These are phyloP conservation scores for Beauveria asiatica DNA, from an alignment of 2,329 filamentous ascomycete genomes.

Conservation along the genomic window DNA sequence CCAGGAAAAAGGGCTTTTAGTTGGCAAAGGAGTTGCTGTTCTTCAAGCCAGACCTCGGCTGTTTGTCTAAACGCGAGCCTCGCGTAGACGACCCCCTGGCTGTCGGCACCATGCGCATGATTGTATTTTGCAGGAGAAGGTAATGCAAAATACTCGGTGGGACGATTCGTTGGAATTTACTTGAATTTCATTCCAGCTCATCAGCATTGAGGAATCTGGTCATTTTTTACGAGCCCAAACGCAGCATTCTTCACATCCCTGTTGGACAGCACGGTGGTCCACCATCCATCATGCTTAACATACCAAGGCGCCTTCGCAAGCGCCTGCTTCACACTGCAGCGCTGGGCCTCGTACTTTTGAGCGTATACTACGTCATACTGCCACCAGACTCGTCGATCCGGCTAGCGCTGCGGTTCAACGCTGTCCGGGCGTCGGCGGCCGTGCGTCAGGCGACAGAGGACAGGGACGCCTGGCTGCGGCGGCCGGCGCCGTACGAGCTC, in stretches of 20 bases:
- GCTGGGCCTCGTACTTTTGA: constrained; percentile 18
- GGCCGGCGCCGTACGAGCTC: constrained; percentile 32
- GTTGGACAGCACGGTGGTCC: neutral
- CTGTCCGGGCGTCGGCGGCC: constrained; percentile 22
- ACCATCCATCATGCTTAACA: constrained; percentile 14
- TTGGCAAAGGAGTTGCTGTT: neutral
- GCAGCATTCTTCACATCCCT: neutral
- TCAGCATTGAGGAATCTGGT: neutral
- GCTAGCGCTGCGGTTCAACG: constrained; percentile 27
- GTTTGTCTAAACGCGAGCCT: neutral
- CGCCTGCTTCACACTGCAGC: constrained; percentile 19
- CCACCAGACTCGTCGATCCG: constrained; percentile 26
- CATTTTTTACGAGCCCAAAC: neutral
- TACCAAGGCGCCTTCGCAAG: constrained; percentile 22
- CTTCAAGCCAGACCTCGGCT: neutral
- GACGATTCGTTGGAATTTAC: neutral
- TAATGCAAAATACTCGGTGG: neutral
- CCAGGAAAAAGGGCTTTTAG: no score
- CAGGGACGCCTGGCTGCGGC: constrained; percentile 34
- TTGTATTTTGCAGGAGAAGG: neutral
- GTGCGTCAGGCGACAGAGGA: constrained; percentile 21
- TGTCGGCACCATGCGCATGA: neutral
- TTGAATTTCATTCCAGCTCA: neutral
- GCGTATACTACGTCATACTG: constrained; percentile 21
- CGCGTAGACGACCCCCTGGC: neutral